A percentile compares a stretch with the other conserved stretches of the same genome.
Conservation (phyloP, 768 basidiomycete species). For the Termitomyces sp. region DNA sequence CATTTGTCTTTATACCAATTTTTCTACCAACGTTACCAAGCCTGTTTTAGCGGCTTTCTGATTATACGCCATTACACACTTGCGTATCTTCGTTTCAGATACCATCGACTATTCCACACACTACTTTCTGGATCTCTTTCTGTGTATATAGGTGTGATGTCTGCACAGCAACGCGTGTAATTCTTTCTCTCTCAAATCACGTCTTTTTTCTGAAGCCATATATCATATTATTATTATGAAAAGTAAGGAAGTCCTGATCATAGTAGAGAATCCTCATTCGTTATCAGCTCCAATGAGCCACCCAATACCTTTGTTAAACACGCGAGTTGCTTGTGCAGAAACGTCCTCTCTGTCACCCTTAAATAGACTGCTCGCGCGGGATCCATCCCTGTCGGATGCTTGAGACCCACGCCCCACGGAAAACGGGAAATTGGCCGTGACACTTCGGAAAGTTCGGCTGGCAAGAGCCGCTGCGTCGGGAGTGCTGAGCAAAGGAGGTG, state of each 20-base stretch:
- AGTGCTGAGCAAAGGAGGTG: constrained; percentile 62
- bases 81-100: background rate
- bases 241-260: background rate
- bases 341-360: constrained; percentile 55
- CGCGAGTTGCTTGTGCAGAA: constrained; percentile 69
- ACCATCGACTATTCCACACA: constrained; percentile 3
- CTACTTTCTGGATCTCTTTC: constrained; percentile 7
- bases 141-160: constrained; percentile 3
- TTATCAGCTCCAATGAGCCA: constrained; percentile 93
- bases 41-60: constrained; percentile 1
- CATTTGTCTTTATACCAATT: constrained; percentile 13
- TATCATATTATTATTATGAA: background rate
- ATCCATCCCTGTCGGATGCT: constrained; percentile 36
- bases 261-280: constrained; percentile 11
- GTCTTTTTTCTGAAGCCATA: background rate
- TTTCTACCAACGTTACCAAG: constrained; percentile 11
- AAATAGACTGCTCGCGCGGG: constrained; percentile 35
- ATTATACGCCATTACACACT: background rate
- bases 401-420: constrained; percentile 42
- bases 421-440: constrained; percentile 74
- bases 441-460: constrained; percentile 69
- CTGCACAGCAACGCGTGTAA: background rate
- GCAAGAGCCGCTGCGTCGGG: constrained; percentile 81
- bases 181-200: background rate
- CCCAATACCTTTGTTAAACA: constrained; percentile 86